These are phyloP conservation scores for Physcomitrellopsis africana DNA, from an alignment of 225 moss, liverwort and hornwort species.

Conservation along the genomic window DNA sequence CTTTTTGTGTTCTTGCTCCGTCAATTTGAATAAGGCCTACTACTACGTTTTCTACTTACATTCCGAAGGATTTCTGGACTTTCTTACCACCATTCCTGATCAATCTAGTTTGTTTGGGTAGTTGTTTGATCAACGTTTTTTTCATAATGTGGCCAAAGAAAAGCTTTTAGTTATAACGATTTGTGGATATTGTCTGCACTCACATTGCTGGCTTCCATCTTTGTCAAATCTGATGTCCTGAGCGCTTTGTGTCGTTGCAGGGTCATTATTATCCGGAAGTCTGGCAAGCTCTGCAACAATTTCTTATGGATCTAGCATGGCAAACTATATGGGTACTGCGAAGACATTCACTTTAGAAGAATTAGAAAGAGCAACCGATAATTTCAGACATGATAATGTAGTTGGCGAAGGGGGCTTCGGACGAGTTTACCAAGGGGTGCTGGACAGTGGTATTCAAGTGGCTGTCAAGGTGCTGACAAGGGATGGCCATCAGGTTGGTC, in stretches of 20 bases:
- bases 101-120: no score
- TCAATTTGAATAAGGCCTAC: not conserved
- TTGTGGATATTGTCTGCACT: not conserved
- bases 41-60: not conserved
- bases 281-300: slow-evolving; percentile 68
- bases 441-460: slow-evolving; percentile 72
- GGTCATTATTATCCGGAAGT: slow-evolving; percentile 65
- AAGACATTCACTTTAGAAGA: slow-evolving; percentile 73
- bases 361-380: slow-evolving; percentile 74
- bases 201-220: not conserved
- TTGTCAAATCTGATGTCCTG: slow-evolving; percentile 22
- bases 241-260: slow-evolving; percentile 30
- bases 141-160: no score
- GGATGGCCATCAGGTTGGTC: slow-evolving; percentile 63
- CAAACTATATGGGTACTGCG: slow-evolving; percentile 64
- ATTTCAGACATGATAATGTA: slow-evolving; percentile 71
- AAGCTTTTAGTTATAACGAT: no score
- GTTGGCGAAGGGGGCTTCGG: slow-evolving; percentile 94
- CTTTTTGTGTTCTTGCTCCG: no score
- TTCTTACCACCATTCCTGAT: no score
- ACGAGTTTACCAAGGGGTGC: slow-evolving; percentile 76
- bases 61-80: not conserved
- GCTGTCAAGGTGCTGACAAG: slow-evolving; percentile 79
- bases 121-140: no score
- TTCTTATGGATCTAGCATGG: slow-evolving; percentile 77